These are phyloP conservation scores for Scheffersomyces parashehatae DNA, from an alignment of 1,139 yeast species.

Conservation along the genomic window DNA sequence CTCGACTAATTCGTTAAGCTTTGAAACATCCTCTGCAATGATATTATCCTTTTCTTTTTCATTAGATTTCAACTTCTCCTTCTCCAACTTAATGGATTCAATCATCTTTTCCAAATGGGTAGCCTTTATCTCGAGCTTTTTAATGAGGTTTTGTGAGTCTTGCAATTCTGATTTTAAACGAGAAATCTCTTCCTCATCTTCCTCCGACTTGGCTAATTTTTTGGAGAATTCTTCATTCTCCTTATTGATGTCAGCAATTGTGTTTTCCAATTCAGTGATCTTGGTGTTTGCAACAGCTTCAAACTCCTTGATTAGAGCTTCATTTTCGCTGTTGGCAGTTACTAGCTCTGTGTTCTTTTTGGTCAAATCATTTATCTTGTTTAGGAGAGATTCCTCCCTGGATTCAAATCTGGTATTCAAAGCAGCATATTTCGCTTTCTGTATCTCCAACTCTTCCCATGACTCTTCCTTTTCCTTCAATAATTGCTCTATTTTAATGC, in stretches of 20 bases:
- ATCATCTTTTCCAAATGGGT: constrained; percentile 1
- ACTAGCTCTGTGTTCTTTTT: constrained; percentile 7
- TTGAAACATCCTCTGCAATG: constrained; percentile 21
- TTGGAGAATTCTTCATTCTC: neutral
- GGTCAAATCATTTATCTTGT: constrained; percentile 13
- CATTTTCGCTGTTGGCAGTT: constrained; percentile 1
- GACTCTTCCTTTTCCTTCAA: constrained; percentile 18
- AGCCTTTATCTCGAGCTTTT: constrained; percentile 7
- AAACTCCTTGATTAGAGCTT: constrained; percentile 10
- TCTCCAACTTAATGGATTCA: neutral
- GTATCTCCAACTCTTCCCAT: constrained; percentile 9
- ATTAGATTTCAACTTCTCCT: constrained; percentile 7
- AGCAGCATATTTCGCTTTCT: constrained; percentile 3
- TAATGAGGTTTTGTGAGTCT: constrained; percentile 7
- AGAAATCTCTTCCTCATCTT: neutral
- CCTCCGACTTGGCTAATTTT: neutral
- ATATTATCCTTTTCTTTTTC: constrained; percentile 20
- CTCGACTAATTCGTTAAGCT: constrained; percentile 19
- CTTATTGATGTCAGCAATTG: neutral
- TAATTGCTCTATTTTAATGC: constrained; percentile 14
- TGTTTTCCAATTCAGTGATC: constrained; percentile 4
- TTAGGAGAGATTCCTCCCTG: neutral
- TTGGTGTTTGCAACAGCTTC: constrained; percentile 1
- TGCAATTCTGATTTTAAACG: constrained; percentile 7
- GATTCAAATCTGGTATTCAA: neutral